A percentile compares a stretch with the other conserved stretches of the same genome.
Evolutionary conservation across 768 basidiomycete genomes (phyloP).

Genomic region (Cyclocybe cylindracea): DNA sequence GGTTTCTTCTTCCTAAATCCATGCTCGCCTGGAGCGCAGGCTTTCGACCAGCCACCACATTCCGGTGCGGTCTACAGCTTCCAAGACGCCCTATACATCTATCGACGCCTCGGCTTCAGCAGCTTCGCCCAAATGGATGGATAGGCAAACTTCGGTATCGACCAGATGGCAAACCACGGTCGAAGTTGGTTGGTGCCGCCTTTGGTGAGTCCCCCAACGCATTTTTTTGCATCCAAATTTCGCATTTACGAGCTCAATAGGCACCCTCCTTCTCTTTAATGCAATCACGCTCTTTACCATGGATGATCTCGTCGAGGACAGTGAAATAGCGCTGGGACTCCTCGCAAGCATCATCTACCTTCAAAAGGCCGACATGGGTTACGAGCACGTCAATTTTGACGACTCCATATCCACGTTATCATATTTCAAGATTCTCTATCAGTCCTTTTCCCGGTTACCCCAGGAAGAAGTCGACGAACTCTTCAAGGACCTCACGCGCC

Average conservation of each 20-base stretch:
- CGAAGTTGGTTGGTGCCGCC: slow-evolving; percentile 30
- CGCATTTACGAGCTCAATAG: slow-evolving; percentile 8
- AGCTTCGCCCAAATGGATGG: slow-evolving; percentile 22
- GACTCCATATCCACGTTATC: slow-evolving; percentile 18
- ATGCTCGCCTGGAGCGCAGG: slow-evolving; percentile 33
- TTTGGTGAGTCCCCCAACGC: slow-evolving; percentile 23
- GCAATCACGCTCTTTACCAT: slow-evolving; percentile 17
- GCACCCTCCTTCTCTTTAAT: slow-evolving; percentile 17
- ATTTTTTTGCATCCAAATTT: neutral
- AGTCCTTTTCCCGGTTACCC: slow-evolving; percentile 17
- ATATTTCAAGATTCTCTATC: slow-evolving; percentile 29
- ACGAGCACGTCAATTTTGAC: slow-evolving; percentile 24
- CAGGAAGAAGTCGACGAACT: slow-evolving; percentile 20
- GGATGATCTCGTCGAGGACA: slow-evolving; percentile 26
- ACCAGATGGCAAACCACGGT: slow-evolving; percentile 36
- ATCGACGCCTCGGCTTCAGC: slow-evolving; percentile 10
- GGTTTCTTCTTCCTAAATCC: slow-evolving; percentile 13
- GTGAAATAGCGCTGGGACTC: slow-evolving; percentile 25
- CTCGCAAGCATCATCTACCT: slow-evolving; percentile 29
- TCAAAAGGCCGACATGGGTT: slow-evolving; percentile 28
- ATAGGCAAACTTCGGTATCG: slow-evolving; percentile 31
- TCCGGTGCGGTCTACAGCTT: slow-evolving; percentile 17
- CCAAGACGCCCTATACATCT: slow-evolving; percentile 11
- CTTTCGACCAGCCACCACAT: slow-evolving; percentile 22
- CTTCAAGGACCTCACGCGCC: slow-evolving; percentile 23